Evolutionary conservation across 192 early-diverging fungal genomes (phyloP), one percentile per base, ranked within the genome.

Genomic region (Phycomyces nitens): DNA sequence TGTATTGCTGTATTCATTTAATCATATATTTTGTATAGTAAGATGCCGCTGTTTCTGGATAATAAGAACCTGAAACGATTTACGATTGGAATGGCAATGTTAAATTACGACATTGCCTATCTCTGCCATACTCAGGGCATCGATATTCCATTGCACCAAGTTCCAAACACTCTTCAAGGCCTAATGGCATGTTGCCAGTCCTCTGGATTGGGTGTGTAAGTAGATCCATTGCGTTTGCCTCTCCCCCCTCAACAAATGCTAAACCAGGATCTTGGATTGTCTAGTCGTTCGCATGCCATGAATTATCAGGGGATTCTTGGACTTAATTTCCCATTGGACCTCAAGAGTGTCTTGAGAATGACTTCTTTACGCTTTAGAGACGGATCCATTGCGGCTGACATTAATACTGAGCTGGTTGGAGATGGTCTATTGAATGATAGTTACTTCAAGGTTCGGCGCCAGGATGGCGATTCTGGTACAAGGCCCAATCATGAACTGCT

Each of bases 41-140:
- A 80, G 53, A 60, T 73, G 49, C 69, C 75, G 6, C 69, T 85
- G 3, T 82, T 73, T 53, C 23, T 85, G 40, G 64, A 69, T 1
- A 77, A 78, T 22, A 58, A 66, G 12, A 81, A 85, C 47, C 42
- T 70, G 3, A 59, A 66, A 23, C 40, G 40, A 1, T 85, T 82
- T 56, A 70, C 71, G 1, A 53, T 66, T 16, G 83, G 80, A 7
- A 66, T 85, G 51, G 73, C 75, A 0, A 76, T 81, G 73, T 59
- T 85, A 16, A 85, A 82, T 61, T 85, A 85, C 49, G 71, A 85
- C 22, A 74, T 85, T 58, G 83, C 77, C 4, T 85, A 82, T 66
- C 58, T 85, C 12, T 85, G 83, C 57, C 71, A 80, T 65, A 79
- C 79, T 2, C 83, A 85, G 51, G 81, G 81, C 18, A 71, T 83